Evolutionary conservation across 495 filamentous ascomycete genomes (phyloP).

Genomic region (Niebla homalea): DNA sequence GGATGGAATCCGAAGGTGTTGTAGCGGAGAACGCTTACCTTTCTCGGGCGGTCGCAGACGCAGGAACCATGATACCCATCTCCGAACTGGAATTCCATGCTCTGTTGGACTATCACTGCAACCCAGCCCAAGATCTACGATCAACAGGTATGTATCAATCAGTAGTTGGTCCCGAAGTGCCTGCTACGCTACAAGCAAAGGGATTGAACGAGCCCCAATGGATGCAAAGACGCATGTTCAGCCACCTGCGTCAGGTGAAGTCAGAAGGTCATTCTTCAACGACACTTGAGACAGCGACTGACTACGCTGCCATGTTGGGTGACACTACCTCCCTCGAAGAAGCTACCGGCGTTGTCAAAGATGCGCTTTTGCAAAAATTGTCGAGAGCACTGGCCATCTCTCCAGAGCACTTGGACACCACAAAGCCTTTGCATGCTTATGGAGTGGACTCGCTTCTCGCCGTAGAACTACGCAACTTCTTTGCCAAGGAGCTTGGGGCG

Average conservation of each 20-base stretch:
- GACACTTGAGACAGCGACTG: neutral
- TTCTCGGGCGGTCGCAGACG: neutral
- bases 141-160: constrained; percentile 15
- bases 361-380: constrained; percentile 21
- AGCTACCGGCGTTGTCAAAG: constrained; percentile 18
- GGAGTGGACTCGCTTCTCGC: constrained; percentile 33
- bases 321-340: constrained; percentile 15
- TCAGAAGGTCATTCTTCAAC: constrained; percentile 13
- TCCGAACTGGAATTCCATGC: constrained; percentile 14
- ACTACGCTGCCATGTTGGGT: neutral
- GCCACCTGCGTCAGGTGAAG: neutral
- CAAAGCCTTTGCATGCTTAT: constrained; percentile 26
- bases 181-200: neutral
- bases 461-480: constrained; percentile 38
- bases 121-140: constrained; percentile 14
- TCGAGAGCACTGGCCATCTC: constrained; percentile 21
- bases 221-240: neutral
- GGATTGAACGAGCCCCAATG: neutral
- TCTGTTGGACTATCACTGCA: constrained; percentile 23
- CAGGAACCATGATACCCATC: neutral
- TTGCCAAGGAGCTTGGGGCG: constrained; percentile 25
- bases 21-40: constrained; percentile 12
- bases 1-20: constrained; percentile 15
- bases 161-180: constrained; percentile 10
- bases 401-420: constrained; percentile 23